A percentile compares a stretch with the other conserved stretches of the same genome.
Conservation (phyloP, 2,329 filamentous ascomycete genomes). For the Samsoniella hepiali region DNA sequence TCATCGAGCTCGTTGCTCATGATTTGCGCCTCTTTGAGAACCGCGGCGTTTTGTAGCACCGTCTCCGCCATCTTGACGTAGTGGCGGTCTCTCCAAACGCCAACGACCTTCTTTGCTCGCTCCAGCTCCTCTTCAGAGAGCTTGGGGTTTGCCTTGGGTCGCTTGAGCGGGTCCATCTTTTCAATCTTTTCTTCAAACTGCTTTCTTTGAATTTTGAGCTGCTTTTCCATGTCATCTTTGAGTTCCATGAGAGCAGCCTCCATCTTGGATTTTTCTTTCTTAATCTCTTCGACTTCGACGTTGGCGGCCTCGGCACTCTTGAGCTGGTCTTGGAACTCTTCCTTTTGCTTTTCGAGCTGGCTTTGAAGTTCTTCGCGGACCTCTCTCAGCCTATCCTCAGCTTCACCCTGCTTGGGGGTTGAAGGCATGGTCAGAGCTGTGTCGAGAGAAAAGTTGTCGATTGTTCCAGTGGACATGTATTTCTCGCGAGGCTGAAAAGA, state of each 20-base stretch:
- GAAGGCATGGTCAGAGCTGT: constrained; percentile 92
- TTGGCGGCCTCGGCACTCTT: constrained; percentile 71
- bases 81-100: constrained; percentile 77
- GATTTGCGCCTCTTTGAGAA: constrained; percentile 91
- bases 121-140: constrained; percentile 70
- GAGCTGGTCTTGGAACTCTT: constrained; percentile 75
- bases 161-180: constrained; percentile 64
- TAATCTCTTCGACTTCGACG: constrained; percentile 79
- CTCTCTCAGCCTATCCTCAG: constrained; percentile 70
- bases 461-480: constrained; percentile 88
- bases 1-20: constrained; percentile 98
- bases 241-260: constrained; percentile 73
- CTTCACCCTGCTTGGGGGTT: constrained; percentile 75
- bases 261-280: constrained; percentile 79
- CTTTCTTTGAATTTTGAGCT: constrained; percentile 78
- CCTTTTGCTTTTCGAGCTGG: constrained; percentile 79
- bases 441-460: constrained; percentile 95
- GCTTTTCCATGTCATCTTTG: constrained; percentile 85
- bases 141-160: constrained; percentile 57
- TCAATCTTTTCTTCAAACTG: constrained; percentile 82
- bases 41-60: constrained; percentile 81
- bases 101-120: constrained; percentile 62
- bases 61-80: constrained; percentile 94
- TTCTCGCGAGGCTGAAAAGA: constrained; percentile 91
- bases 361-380: constrained; percentile 79